Conservation (phyloP, 1,139 yeast genomes). For the Magnusiomyces clavatus region DNA sequence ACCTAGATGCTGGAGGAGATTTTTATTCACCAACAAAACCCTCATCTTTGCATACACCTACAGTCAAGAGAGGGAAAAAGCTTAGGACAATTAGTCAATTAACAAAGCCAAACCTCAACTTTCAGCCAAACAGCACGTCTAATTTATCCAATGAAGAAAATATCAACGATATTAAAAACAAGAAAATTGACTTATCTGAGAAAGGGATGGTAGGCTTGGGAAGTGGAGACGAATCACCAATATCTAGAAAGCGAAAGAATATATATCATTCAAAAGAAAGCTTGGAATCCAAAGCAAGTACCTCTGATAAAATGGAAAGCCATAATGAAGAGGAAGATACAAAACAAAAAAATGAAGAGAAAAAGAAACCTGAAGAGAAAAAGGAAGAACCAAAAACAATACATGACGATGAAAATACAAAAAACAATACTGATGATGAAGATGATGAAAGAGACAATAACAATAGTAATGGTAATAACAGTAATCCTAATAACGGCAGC, state of each 20-base stretch:
- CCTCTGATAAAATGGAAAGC: too few relatives aligned
- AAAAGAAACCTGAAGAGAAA: background rate
- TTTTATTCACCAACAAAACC: slow-evolving; percentile 1
- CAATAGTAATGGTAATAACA: slow-evolving; percentile 31
- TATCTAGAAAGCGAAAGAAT: too few relatives aligned
- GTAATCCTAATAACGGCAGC: slow-evolving; percentile 27
- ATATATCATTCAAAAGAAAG: too few relatives aligned
- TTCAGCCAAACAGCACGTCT: too few relatives aligned
- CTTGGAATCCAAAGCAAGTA: too few relatives aligned
- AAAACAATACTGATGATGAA: slow-evolving; percentile 39
- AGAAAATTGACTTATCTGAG: too few relatives aligned
- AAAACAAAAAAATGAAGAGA: background rate
- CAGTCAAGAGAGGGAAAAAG: background rate
- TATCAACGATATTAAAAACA: too few relatives aligned
- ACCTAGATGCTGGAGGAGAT: background rate
- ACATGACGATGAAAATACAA: slow-evolving; percentile 66
- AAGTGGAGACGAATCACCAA: too few relatives aligned
- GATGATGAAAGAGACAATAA: too few relatives aligned
- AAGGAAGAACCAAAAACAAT: slow-evolving; percentile 40
- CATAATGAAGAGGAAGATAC: background rate
- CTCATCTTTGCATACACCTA: background rate
- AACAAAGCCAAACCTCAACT: too few relatives aligned
- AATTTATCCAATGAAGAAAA: too few relatives aligned
- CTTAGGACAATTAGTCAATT: background rate
- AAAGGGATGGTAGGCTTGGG: too few relatives aligned